Evolutionary conservation across 805 yeast species (phyloP).

Genomic region (Kluyveromyces nonfermentans): DNA sequence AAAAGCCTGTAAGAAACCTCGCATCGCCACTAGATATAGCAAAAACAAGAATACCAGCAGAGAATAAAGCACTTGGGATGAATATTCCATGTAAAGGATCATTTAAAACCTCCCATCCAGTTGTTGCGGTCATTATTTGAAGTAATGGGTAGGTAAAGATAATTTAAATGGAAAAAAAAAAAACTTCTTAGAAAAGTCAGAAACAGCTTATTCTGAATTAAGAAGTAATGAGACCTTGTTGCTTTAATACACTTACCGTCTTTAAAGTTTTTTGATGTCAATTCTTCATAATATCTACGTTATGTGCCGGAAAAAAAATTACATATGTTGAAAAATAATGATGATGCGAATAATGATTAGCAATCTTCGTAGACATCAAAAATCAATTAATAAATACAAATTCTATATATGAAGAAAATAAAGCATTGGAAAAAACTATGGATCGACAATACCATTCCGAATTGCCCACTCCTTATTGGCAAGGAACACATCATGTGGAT

Average conservation of each 20-base stretch:
- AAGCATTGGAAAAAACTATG: background rate
- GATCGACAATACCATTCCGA: conserved; percentile 60
- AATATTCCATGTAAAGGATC: conserved; percentile 69
- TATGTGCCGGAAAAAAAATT: background rate
- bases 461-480: conserved; percentile 73
- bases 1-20: conserved; percentile 25
- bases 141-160: background rate
- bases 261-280: background rate
- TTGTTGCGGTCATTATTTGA: conserved; percentile 19
- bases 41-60: conserved; percentile 51
- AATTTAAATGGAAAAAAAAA: background rate
- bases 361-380: background rate
- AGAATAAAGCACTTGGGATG: conserved; percentile 54
- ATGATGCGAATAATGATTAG: background rate
- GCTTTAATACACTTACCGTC: too few relatives aligned
- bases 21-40: conserved; percentile 32
- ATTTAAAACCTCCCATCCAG: conserved; percentile 46
- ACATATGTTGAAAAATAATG: background rate
- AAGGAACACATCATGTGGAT: conserved; percentile 75
- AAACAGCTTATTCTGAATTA: background rate
- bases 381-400: background rate
- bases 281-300: background rate
- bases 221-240: too few relatives aligned
- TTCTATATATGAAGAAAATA: background rate
- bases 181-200: background rate